These are phyloP conservation scores for Tranzscheliella williamsii DNA, from an alignment of 1,284 basidiomycete species.

Conservation along the genomic window DNA sequence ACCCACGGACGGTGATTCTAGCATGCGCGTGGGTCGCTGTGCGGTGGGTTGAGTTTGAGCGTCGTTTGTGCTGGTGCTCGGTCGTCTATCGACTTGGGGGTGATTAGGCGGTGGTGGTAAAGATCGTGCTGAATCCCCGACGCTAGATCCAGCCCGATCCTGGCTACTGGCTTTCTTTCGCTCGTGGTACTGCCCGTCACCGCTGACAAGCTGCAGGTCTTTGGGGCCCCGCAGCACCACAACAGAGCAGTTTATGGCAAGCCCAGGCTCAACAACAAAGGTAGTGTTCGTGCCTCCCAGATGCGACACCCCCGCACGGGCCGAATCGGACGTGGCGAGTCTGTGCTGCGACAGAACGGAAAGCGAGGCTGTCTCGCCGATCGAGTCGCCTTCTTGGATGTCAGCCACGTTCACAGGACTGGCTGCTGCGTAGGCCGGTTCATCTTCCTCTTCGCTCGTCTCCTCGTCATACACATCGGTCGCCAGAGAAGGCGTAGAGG, in stretches of 20 bases:
- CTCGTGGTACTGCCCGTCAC: neutral
- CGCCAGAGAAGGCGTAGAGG: neutral
- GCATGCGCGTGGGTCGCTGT: too few species aligned
- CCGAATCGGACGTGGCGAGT: neutral
- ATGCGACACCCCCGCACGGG: neutral
- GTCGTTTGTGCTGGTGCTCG: too few species aligned
- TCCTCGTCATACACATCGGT: neutral
- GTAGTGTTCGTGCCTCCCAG: conserved; percentile 6
- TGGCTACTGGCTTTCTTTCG: too few species aligned
- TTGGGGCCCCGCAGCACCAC: conserved; percentile 6
- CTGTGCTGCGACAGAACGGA: conserved; percentile 9
- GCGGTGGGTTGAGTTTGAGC: too few species aligned
- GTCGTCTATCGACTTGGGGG: too few species aligned
- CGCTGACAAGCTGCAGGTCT: neutral
- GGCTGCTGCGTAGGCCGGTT: neutral
- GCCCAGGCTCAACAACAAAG: conserved; percentile 7
- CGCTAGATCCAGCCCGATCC: too few species aligned
- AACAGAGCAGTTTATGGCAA: conserved; percentile 12
- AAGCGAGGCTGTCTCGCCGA: conserved; percentile 14
- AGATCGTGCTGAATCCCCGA: too few species aligned
- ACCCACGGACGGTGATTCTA: too few species aligned
- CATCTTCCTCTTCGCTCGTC: conserved; percentile 1
- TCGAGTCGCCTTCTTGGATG: conserved; percentile 1
- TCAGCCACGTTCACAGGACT: conserved; percentile 4
- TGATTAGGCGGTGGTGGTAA: too few species aligned